Evolutionary conservation across 1,284 basidiomycete species (phyloP).

Genomic region (Naganishia sp.): DNA sequence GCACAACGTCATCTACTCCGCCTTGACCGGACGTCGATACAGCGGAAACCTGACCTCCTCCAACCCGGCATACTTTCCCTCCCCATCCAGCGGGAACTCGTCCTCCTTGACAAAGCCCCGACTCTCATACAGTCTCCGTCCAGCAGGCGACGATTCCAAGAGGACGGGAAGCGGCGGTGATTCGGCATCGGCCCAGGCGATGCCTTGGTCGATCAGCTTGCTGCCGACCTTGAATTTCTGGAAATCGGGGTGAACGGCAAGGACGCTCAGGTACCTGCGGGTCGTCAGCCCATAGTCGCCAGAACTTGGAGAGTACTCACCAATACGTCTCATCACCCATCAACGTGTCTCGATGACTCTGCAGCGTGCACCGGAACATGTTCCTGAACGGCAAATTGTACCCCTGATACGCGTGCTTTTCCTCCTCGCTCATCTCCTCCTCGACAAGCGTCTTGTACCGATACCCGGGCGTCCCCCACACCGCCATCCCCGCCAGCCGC

Average conservation of each 20-base stretch:
- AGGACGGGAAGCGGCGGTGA: neutral
- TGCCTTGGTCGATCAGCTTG: constrained; percentile 21
- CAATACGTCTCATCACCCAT: constrained; percentile 26
- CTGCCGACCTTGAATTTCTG: constrained; percentile 26
- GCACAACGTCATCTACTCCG: neutral
- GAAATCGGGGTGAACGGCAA: constrained; percentile 22
- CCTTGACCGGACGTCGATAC: constrained; percentile 2
- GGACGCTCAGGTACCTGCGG: constrained; percentile 24
- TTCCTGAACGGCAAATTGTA: constrained; percentile 23
- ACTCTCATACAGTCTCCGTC: constrained; percentile 17
- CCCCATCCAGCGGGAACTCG: neutral
- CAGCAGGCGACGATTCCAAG: constrained; percentile 15
- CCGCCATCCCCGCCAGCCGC: constrained; percentile 1
- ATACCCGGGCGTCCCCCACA: constrained; percentile 25
- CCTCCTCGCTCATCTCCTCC: constrained; percentile 17
- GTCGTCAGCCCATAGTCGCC: neutral
- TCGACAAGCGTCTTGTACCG: neutral
- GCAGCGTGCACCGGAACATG: constrained; percentile 13
- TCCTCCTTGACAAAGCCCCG: constrained; percentile 24
- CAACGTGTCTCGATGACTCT: constrained; percentile 19
- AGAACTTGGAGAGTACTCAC: neutral
- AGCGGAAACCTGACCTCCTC: constrained; percentile 16
- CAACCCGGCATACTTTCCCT: constrained; percentile 9
- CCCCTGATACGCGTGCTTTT: constrained; percentile 24
- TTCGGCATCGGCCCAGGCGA: constrained; percentile 1